A percentile compares a stretch with the other conserved stretches of the same genome.
These are phyloP conservation scores for Strobilomyces dryophilus DNA, from an alignment of 768 basidiomycete genomes.

Conservation along the genomic window DNA sequence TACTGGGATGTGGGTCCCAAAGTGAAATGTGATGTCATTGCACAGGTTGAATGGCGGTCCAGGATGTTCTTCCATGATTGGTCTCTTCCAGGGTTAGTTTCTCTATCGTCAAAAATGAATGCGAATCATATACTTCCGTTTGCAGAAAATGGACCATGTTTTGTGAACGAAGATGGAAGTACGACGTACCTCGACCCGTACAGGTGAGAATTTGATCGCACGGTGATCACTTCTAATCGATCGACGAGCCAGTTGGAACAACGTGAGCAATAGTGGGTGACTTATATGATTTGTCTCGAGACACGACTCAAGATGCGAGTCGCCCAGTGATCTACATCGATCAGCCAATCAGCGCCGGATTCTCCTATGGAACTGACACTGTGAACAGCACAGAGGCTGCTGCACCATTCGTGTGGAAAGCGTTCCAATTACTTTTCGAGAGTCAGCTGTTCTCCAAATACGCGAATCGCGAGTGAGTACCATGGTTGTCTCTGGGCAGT, in stretches of 20 bases:
- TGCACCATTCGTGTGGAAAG: slow-evolving; percentile 55
- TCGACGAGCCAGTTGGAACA: slow-evolving; percentile 55
- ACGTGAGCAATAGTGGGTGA: slow-evolving; percentile 55
- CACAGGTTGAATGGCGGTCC: slow-evolving; percentile 56
- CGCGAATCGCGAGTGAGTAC: slow-evolving; percentile 50
- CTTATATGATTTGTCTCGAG: too few relatives aligned
- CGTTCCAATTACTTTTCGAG: slow-evolving; percentile 61
- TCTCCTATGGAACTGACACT: slow-evolving; percentile 51
- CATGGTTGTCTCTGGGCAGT: neutral
- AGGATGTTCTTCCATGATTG: slow-evolving; percentile 61
- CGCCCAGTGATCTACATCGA: slow-evolving; percentile 40
- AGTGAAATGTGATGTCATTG: neutral
- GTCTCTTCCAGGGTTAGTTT: slow-evolving; percentile 55
- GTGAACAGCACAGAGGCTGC: slow-evolving; percentile 52
- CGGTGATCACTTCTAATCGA: neutral
- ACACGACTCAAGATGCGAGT: neutral
- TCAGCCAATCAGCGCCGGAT: slow-evolving; percentile 47
- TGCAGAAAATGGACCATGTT: slow-evolving; percentile 61
- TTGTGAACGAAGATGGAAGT: slow-evolving; percentile 49
- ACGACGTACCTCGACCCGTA: slow-evolving; percentile 56
- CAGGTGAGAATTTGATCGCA: slow-evolving; percentile 37
- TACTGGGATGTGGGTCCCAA: neutral
- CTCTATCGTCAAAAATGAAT: neutral
- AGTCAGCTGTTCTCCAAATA: slow-evolving; percentile 49
- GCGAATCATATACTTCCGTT: neutral